Percentiles rank a stretch among this genome's conserved stretches.
These are phyloP conservation scores for Syncephalis plumigaleata DNA, from an alignment of 371 early-diverging fungal species.

Conservation along the genomic window DNA sequence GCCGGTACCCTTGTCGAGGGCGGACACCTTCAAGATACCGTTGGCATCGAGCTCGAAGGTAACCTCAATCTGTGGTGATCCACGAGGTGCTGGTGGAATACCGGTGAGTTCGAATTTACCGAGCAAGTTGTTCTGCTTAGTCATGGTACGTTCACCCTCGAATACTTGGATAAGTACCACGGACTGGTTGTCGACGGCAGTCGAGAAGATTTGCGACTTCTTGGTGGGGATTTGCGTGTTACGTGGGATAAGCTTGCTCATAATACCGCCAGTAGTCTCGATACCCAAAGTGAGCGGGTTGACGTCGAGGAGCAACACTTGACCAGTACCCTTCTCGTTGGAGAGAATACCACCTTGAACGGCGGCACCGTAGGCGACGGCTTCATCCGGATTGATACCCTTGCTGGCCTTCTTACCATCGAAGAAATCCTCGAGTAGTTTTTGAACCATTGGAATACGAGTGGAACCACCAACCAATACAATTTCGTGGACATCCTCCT, in stretches of 20 bases:
- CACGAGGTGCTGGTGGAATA: slow-evolving; percentile 91
- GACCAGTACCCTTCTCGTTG: slow-evolving; percentile 35
- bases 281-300: slow-evolving; percentile 86
- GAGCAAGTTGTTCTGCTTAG: slow-evolving; percentile 91
- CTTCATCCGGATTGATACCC: slow-evolving; percentile 97
- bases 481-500: slow-evolving; percentile 84
- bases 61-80: slow-evolving; percentile 96
- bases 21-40: slow-evolving; percentile 94
- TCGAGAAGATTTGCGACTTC: slow-evolving; percentile 96
- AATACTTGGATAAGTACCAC: slow-evolving; percentile 94
- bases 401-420: slow-evolving; percentile 95
- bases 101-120: slow-evolving; percentile 94
- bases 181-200: slow-evolving; percentile 96
- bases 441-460: slow-evolving; percentile 99
- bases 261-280: slow-evolving; percentile 96
- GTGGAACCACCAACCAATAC: slow-evolving; percentile 99
- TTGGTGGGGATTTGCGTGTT: slow-evolving; percentile 96
- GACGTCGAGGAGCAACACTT: slow-evolving; percentile 59
- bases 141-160: slow-evolving; percentile 94
- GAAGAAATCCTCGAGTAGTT: slow-evolving; percentile 93
- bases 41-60: slow-evolving; percentile 96
- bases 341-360: slow-evolving; percentile 91
- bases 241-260: slow-evolving; percentile 90
- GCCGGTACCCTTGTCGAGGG: slow-evolving; percentile 90
- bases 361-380: slow-evolving; percentile 98